Evolutionary conservation across 2,329 filamentous ascomycete species (phyloP).

Genomic region (Alternaria ventricosa): DNA sequence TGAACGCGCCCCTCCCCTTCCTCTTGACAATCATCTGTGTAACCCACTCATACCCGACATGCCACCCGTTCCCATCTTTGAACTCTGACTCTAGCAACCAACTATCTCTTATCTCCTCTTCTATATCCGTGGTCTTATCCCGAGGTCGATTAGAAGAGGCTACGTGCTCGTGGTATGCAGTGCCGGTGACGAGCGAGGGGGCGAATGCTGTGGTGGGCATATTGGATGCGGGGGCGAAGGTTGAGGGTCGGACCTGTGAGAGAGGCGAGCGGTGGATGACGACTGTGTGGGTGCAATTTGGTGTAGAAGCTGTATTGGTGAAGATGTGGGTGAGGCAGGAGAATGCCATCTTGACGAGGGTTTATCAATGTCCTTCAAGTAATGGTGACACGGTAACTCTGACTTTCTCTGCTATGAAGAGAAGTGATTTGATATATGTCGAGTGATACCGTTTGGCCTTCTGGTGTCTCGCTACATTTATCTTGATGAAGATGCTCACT

Average conservation of each 20-base stretch:
- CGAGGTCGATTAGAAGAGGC: neutral
- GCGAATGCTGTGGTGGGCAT: neutral
- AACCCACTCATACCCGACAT: neutral
- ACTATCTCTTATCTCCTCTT: neutral
- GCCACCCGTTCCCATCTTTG: neutral
- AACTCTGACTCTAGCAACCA: neutral
- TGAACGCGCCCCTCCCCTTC: neutral
- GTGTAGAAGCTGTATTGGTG: neutral
- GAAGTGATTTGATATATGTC: neutral
- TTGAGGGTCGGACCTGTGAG: neutral
- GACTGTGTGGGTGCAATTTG: neutral
- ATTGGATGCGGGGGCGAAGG: neutral
- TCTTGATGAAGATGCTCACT: neutral
- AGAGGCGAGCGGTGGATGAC: neutral
- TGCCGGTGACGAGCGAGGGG: neutral
- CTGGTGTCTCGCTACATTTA: neutral
- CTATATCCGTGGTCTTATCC: neutral
- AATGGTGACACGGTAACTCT: accelerated
- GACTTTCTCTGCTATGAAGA: neutral
- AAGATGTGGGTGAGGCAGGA: neutral
- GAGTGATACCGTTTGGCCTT: neutral
- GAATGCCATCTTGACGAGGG: neutral
- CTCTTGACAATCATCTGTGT: neutral
- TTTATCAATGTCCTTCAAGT: neutral
- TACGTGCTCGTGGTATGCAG: neutral